Evolutionary conservation across 768 basidiomycete species (phyloP), one percentile per base, ranked within the genome.

Genomic region (Suillus occidentalis): DNA sequence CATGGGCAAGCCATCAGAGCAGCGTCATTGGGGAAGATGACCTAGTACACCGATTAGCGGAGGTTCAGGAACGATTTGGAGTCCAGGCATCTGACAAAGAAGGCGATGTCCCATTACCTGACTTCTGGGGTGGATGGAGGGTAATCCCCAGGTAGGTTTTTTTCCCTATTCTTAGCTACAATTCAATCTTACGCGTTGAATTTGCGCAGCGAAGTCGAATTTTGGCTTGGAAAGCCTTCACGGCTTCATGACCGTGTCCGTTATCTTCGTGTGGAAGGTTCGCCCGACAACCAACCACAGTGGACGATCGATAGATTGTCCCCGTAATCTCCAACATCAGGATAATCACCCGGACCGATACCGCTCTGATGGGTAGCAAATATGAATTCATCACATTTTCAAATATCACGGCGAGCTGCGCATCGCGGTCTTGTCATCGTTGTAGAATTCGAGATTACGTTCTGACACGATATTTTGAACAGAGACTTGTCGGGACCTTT

Each of bases 111-210:
- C 90, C 92, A 0, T 80, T 89, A 56, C 97, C 97, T 4, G 89
- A 92, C 9, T 94, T 93, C 75, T 99, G 97, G 97, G 97, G 97
- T 66, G 97, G 97, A 5, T 97, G 94, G 91, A 84, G 97, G 69
- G 84, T 99, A 40, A 82, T 98, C n/a, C 97, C 97, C 34, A 84
- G 84, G 94, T 97, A 70, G 50, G 31, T n/a, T 22, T 45, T 43
- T 6, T 22, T 12, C 7, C 34, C 20, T 28, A n/a, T 50, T 28
- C 18, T 59, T 20, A 4, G 43, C 36, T 31, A 14, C 34, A n/a
- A 4, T 45, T 39, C 39, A 40, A 36, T 59, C 47, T 31, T 47
- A 16, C 9, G 10, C 25, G 42, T 67, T 72, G 55, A 75, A 52
- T 20, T 58, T 42, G 5, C 60, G 45, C 71, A 97, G 95, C 65